Evolutionary conservation across 192 early-diverging fungal genomes (phyloP), one percentile per base, ranked within the genome.

Genomic region (Entophlyctis helioformis): DNA sequence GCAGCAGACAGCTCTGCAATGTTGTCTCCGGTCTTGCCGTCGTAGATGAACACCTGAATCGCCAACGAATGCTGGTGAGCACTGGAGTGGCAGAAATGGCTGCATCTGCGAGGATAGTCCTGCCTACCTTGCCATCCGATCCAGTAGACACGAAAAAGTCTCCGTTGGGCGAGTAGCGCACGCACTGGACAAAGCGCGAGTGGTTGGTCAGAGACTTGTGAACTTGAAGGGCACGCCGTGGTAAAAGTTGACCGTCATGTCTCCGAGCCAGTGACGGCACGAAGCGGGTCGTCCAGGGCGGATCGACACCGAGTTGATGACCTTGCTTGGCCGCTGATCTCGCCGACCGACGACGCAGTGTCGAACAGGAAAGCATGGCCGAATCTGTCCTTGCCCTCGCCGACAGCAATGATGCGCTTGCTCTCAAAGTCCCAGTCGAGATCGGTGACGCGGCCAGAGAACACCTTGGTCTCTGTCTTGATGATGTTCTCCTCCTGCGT

Each of bases 381-480:
- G 50, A 83, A 91, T 39, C 85, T 85, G 46, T 87, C 88, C 59
- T 79, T 87, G 42, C 95, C 95, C 38, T 91, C 86, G 39, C 95
- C 95, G 2, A 93, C 95, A 19, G 85, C 95, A 60, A 98, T 81
- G n/a, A 98, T 62, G 21, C 95, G 78, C 68, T 98, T 88, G 69
- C 84, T 89, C 49, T 98, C 95, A 39, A 67, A 67, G 71, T 95
- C 91, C 95, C 95, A 98, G 5, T 82, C 80, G 38, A 98, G 53
- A 56, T 98, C 95, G 52, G 71, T 84, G 42, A 98, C 71, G 44
- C 68, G 74, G 9, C 84, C 91, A 45, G 58, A 50, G 53, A 86
- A 71, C 18, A 84, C 74, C 35, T 66, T 75, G 23, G 76, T 78
- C 57, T 96, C 88, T 46, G 76, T 76, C 59, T 94, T 96, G 44